Base-by-base conservation (phyloP, 768 basidiomycete genomes). In the Boletus speciosus region DNA sequence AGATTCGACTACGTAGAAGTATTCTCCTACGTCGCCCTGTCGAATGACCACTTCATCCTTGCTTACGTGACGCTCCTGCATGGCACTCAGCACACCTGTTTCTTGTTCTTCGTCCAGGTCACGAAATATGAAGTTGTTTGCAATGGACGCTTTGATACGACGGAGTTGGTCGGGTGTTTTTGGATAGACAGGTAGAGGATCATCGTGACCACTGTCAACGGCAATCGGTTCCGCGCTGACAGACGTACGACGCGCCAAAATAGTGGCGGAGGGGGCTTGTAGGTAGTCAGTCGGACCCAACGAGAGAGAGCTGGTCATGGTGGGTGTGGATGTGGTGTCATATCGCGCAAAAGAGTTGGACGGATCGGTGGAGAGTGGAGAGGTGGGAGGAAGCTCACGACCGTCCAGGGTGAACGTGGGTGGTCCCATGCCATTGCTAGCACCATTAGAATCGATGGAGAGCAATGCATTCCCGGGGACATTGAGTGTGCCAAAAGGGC, bases 21-120 rank as follows among this genome's bases (percentile, higher is more conserved):
- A 94, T 64, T 98, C 95, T 50, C 97, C 97, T 19, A 92, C 90
- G 61, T 97, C 95, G 44, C 97, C 97, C 71, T 99, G 97, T 47
- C 90, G 83, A 61, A 99, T 98, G 57, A 99, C 87, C n/a, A 95
- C 86, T 60, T 94, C 86, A 57, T 87, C 86, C 57, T 81, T 75
- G 31, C 71, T 74, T 14, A 91, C 84, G 6, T 72, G 76, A 43
- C 84, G 80, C 73, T 99, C 97, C 69, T 88, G 88, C 95, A 99
- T 98, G 25, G 97, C 97, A 51, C 88, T 89, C 23, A 98, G 76
- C 19, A 95, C 96, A 42, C 94, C 93, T 1, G 82, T 83, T 71
- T 91, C 88, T 71, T 98, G 96, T 65, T 98, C 96, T 63, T 97
- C 93, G 61, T 98, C 95, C 14, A 99, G 84, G 71, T 96, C 93